A percentile compares a stretch with the other conserved stretches of the same genome.
Evolutionary conservation across 768 basidiomycete species (phyloP).

Genomic region (Infundibulicybe gibba): DNA sequence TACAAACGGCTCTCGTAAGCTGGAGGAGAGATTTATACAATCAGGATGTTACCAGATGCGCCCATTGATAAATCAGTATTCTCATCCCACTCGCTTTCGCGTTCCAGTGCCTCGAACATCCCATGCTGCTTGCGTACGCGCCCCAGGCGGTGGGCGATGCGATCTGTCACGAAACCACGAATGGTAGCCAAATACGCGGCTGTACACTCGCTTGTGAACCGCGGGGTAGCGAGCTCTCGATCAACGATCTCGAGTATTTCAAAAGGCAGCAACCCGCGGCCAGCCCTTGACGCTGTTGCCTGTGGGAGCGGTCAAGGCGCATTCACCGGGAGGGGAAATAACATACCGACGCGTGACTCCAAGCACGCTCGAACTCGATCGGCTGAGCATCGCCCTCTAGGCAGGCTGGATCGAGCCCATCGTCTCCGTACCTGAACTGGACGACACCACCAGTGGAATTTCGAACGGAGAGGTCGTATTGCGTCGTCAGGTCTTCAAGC

Average conservation of each 20-base stretch:
- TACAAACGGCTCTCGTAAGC: conserved; percentile 15
- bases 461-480: conserved; percentile 94
- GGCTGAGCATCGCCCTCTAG: conserved; percentile 95
- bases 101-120: conserved; percentile 80
- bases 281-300: conserved; percentile 59
- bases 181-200: conserved; percentile 66
- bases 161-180: conserved; percentile 64
- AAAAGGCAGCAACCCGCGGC: conserved; percentile 75
- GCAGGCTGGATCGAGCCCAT: conserved; percentile 95
- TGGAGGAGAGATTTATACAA: too few species aligned
- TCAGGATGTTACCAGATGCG: conserved; percentile 53
- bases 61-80: conserved; percentile 75
- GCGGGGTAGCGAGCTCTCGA: conserved; percentile 49
- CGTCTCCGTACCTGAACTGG: conserved; percentile 96
- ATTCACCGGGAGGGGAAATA: neutral
- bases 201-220: conserved; percentile 70
- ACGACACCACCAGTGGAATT: conserved; percentile 95
- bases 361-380: conserved; percentile 83
- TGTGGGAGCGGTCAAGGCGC: conserved; percentile 21
- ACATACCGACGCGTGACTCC: conserved; percentile 78
- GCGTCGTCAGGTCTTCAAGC: conserved; percentile 92
- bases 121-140: conserved; percentile 66
- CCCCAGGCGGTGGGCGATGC: conserved; percentile 65
- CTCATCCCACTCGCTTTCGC: conserved; percentile 72
- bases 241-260: conserved; percentile 78